These are phyloP conservation scores for Neurospora sp. DNA, from an alignment of 495 filamentous ascomycete genomes.

Conservation along the genomic window DNA sequence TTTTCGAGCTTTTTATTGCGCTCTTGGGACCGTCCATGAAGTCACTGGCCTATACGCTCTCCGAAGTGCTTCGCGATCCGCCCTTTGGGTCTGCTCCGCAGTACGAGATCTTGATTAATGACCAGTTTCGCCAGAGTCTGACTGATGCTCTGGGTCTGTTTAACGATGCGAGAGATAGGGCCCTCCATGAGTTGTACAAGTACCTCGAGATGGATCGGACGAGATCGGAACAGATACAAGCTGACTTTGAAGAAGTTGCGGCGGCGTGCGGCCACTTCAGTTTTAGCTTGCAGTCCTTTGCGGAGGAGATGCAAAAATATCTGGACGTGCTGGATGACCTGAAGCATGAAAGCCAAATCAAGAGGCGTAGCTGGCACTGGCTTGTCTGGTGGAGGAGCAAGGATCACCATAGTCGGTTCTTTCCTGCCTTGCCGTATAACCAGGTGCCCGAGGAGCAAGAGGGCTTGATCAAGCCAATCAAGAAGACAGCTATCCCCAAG, in stretches of 20 bases:
- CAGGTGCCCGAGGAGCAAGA: constrained; percentile 39
- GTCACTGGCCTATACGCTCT: constrained; percentile 81
- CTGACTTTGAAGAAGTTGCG: constrained; percentile 91
- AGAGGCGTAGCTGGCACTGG: constrained; percentile 75
- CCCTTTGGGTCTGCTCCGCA: constrained; percentile 61
- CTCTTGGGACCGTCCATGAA: constrained; percentile 92
- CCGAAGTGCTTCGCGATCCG: constrained; percentile 77
- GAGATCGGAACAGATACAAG: constrained; percentile 61
- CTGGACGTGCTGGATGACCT: constrained; percentile 78
- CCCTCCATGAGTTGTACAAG: constrained; percentile 68
- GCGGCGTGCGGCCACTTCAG: constrained; percentile 94
- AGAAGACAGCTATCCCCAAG: constrained; percentile 36
- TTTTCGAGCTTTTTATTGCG: constrained; percentile 79
- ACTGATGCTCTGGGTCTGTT: constrained; percentile 72
- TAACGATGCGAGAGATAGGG: constrained; percentile 58
- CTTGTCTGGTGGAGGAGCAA: constrained; percentile 61
- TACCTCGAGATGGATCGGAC: constrained; percentile 57
- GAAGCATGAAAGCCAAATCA: constrained; percentile 52
- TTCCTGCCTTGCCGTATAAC: constrained; percentile 35
- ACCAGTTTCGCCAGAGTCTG: constrained; percentile 67
- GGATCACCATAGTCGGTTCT: constrained; percentile 13
- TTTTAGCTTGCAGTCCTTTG: constrained; percentile 79
- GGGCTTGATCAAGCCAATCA: constrained; percentile 30
- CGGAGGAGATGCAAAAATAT: constrained; percentile 75
- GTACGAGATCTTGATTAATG: constrained; percentile 61